These are phyloP conservation scores for Staphylotrichum longicolle DNA, from an alignment of 495 filamentous ascomycete genomes.

Conservation along the genomic window DNA sequence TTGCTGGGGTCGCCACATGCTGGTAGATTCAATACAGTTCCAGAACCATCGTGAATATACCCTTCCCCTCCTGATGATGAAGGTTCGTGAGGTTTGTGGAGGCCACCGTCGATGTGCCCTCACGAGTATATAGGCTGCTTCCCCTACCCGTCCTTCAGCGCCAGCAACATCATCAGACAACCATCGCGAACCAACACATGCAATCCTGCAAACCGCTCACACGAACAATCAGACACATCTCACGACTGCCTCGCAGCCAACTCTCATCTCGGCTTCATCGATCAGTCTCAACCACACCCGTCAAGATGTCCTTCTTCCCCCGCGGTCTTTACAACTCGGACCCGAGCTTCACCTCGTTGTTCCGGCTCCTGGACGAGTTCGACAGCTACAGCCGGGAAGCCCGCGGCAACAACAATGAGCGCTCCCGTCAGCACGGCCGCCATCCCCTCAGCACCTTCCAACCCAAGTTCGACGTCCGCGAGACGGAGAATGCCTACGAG, in stretches of 20 bases:
- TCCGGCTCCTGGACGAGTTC: constrained; percentile 78
- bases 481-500: constrained; percentile 65
- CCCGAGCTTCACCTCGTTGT: constrained; percentile 61
- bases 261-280: background rate
- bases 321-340: constrained; percentile 41
- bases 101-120: no score
- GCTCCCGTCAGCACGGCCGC: constrained; percentile 13
- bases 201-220: no score
- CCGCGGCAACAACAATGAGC: constrained; percentile 8
- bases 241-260: background rate
- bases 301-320: constrained; percentile 70
- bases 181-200: no score
- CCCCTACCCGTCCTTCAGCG: no score
- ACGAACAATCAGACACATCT: no score
- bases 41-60: no score
- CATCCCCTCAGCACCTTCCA: constrained; percentile 30
- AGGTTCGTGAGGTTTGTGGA: no score
- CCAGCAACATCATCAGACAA: no score
- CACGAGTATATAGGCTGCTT: no score
- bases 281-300: constrained; percentile 19
- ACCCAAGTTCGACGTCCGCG: constrained; percentile 72
- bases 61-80: no score
- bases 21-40: no score
- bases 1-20: no score
- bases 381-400: constrained; percentile 50